Base-by-base conservation (phyloP, 176 grass and related monocot genomes). In the Oryza punctata region DNA sequence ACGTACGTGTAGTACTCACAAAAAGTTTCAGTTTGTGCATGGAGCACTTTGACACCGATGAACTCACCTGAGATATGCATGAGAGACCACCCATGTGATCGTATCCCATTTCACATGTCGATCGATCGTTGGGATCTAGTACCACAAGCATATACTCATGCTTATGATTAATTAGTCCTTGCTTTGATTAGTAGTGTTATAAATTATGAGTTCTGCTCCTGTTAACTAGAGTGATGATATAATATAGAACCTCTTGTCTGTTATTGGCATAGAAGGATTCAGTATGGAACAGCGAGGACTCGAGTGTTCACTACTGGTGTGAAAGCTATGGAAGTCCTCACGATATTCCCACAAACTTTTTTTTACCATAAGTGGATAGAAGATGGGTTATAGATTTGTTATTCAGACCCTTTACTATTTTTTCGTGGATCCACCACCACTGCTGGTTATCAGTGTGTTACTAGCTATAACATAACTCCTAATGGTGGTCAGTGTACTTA, bases 61-160 rank as follows among this genome's bases (percentile, higher is more conserved):
- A 61, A 61, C 57, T 76, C 19, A 66, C 28, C 26, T 46, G 38
- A 78, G 25, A 57, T 35, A 1, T 6, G 37, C 37, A 7, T 0
- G 63, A 26, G 11, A 23, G 21, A 14, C 27, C 11, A 67, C 18
- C 29, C 43, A 67, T 65, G 0, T 65, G 72, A 67, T 29, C 63
- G 25, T 37, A 12, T 76, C 15, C n/a, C n/a, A 35, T 75, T 26
- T 38, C 64, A 30, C 32, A 47, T 19, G 47, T 54, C 24, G 33
- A 35, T 32, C 13, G 10, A n/a, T 37, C 26, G n/a, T 5, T 54
- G 14, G 78, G 7, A 57, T 84, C 72, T 64, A 32, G n/a, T n/a
- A 27, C 19, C 12, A 3, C 21, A 79, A n/a, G 76, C 67, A 79
- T 86, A 66, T 78, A n/a, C 57, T 24, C 18, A 57, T 57, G 40